Percentiles rank a stretch among this genome's conserved stretches.
phyloP scores from a whole-genome alignment of 2,329 filamentous ascomycete species.

The Sporothrix pallida region DNA sequence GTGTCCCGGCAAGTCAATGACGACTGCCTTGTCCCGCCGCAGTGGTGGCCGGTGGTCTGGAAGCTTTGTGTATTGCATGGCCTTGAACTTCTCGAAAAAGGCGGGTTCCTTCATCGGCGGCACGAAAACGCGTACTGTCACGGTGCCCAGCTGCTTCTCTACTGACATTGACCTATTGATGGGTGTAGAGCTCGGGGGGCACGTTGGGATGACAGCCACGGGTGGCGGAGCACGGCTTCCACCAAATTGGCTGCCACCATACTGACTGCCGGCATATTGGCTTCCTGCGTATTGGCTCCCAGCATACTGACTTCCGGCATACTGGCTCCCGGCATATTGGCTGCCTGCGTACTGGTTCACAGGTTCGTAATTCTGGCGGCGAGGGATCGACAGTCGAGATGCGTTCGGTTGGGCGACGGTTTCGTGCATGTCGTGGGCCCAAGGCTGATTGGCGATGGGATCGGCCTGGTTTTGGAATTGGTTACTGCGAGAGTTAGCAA shows the following conservation, averaged over 20 bases:
- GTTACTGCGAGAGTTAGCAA: conserved; percentile 40
- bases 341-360: conserved; percentile 27
- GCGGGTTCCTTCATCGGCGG: conserved; percentile 75
- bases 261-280: conserved; percentile 34
- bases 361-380: conserved; percentile 37
- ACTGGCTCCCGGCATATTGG: conserved; percentile 38
- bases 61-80: conserved; percentile 91
- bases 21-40: conserved; percentile 92
- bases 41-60: conserved; percentile 94
- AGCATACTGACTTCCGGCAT: conserved; percentile 39
- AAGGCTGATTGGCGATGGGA: conserved; percentile 73
- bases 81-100: conserved; percentile 74
- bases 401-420: conserved; percentile 57
- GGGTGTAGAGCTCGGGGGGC: conserved; percentile 64
- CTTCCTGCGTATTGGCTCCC: conserved; percentile 46
- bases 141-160: conserved; percentile 81
- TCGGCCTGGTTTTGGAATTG: conserved; percentile 50
- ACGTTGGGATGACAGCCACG: conserved; percentile 59
- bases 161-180: conserved; percentile 82
- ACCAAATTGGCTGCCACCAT: conserved; percentile 48
- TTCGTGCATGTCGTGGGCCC: conserved; percentile 96
- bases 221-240: not conserved
- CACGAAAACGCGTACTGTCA: conserved; percentile 81
- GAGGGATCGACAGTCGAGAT: conserved; percentile 43
- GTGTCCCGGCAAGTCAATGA: conserved; percentile 83